Percentiles rank a stretch among this genome's conserved stretches.
Conservation (phyloP, 2,329 filamentous ascomycete species). For the Fusarium udum region DNA sequence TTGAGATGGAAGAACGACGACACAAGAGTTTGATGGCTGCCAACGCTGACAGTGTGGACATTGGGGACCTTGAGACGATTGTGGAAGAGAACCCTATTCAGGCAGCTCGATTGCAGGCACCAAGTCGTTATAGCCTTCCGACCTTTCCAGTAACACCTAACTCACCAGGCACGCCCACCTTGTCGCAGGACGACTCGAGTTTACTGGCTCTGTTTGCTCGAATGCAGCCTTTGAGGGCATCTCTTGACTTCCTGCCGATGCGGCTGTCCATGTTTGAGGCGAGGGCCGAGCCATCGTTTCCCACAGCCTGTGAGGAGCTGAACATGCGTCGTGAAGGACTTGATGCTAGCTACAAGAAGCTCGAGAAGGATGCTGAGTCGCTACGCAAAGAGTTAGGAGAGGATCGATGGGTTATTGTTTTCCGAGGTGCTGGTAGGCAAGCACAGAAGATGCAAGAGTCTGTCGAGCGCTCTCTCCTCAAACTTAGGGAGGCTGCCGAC, state of each 20-base stretch:
- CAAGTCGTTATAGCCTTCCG: constrained; percentile 75
- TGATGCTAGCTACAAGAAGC: constrained; percentile 85
- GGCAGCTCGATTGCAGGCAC: constrained; percentile 61
- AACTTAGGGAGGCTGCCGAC: constrained; percentile 83
- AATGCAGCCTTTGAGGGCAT: constrained; percentile 93
- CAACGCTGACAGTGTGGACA: constrained; percentile 75
- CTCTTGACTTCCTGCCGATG: constrained; percentile 96
- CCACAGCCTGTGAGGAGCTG: constrained; percentile 89
- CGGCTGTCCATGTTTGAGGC: constrained; percentile 85
- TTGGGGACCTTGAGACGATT: constrained; percentile 91
- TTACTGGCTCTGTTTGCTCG: constrained; percentile 90
- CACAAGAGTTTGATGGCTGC: constrained; percentile 78
- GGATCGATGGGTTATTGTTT: constrained; percentile 95
- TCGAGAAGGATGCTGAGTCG: constrained; percentile 90
- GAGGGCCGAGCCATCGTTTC: constrained; percentile 81
- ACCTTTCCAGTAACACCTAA: constrained; percentile 70
- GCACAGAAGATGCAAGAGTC: constrained; percentile 98
- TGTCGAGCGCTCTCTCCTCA: constrained; percentile 84
- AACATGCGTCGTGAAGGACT: constrained; percentile 77
- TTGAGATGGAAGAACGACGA: constrained; percentile 97
- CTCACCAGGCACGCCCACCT: constrained; percentile 64
- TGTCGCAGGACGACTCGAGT: constrained; percentile 83
- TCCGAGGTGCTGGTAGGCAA: constrained; percentile 89
- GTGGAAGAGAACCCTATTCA: constrained; percentile 82
- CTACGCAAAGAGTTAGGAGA: constrained; percentile 91